phyloP scores from a whole-genome alignment of 2,329 filamentous ascomycete species.

The Microdochium nivale region DNA sequence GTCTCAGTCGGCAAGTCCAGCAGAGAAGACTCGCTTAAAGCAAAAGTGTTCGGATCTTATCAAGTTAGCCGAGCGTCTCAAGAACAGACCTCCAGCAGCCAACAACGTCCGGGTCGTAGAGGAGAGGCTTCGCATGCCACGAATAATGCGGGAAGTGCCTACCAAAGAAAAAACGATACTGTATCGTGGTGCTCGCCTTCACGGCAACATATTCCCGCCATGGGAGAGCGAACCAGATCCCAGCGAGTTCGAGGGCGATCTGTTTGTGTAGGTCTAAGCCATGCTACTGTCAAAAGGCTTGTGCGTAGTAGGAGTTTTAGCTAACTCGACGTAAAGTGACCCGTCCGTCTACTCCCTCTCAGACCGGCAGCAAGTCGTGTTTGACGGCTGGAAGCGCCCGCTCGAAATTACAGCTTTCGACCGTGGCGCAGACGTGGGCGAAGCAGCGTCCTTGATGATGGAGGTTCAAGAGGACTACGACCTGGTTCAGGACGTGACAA shows the following conservation, averaged over 20 bases:
- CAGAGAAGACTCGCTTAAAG: constrained; percentile 59
- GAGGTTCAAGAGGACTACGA: constrained; percentile 52
- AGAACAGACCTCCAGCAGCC: constrained; percentile 26
- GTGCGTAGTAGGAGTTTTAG: background rate
- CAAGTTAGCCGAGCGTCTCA: constrained; percentile 66
- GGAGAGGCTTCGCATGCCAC: constrained; percentile 20
- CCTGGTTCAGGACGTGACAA: constrained; percentile 89
- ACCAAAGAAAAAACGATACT: constrained; percentile 70
- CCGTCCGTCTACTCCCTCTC: constrained; percentile 64
- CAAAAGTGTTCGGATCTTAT: constrained; percentile 63
- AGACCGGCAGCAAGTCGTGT: constrained; percentile 61
- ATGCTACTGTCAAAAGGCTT: constrained; percentile 3
- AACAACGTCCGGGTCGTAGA: constrained; percentile 12
- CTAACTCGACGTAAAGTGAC: constrained; percentile 47
- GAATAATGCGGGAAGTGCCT: constrained; percentile 51
- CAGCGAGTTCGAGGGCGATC: constrained; percentile 52
- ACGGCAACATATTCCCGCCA: constrained; percentile 75
- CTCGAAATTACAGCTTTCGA: constrained; percentile 49
- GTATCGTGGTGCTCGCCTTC: constrained; percentile 67
- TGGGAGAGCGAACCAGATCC: constrained; percentile 61
- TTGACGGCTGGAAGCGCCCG: constrained; percentile 77
- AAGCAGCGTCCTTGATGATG: constrained; percentile 14
- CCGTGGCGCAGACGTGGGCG: background rate
- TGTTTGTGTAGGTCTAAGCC: constrained; percentile 58
- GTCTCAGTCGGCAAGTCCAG: constrained; percentile 46